phyloP scores from a whole-genome alignment of 2,329 filamentous ascomycete species.

The Paramyrothecium roridum region DNA sequence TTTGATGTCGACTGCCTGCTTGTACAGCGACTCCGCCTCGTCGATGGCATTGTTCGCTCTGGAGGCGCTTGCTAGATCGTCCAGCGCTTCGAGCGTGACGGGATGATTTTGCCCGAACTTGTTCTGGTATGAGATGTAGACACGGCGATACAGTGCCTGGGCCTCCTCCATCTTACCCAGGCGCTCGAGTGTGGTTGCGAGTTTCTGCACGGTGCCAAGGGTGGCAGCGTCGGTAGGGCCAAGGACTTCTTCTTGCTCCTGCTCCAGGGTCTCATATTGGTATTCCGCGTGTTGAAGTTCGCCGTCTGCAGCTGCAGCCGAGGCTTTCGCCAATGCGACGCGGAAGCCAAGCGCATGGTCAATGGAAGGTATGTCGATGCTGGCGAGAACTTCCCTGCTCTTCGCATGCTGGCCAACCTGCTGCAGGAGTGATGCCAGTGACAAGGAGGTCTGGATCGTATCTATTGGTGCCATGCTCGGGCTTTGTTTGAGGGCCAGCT shows the following conservation, averaged over 20 bases:
- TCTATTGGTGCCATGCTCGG: slow-evolving; percentile 11
- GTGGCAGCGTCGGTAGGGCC: slow-evolving; percentile 17
- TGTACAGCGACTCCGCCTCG: slow-evolving; percentile 21
- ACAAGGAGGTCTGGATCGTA: slow-evolving; percentile 15
- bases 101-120: slow-evolving; percentile 19
- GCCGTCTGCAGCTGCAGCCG: slow-evolving; percentile 14
- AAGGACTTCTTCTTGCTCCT: slow-evolving; percentile 16
- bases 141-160: slow-evolving; percentile 14
- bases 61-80: slow-evolving; percentile 19
- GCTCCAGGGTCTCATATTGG: slow-evolving; percentile 16
- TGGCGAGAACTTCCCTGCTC: slow-evolving; percentile 14
- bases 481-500: slow-evolving; percentile 13
- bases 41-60: slow-evolving; percentile 19
- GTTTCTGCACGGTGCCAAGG: slow-evolving; percentile 19
- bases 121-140: slow-evolving; percentile 13
- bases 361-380: slow-evolving; percentile 15
- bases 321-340: slow-evolving; percentile 17
- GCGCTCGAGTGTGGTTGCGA: slow-evolving; percentile 16
- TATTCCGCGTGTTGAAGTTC: slow-evolving; percentile 13
- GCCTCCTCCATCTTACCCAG: slow-evolving; percentile 19
- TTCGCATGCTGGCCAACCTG: slow-evolving; percentile 10
- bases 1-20: slow-evolving; percentile 17
- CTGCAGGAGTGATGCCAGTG: slow-evolving; percentile 15
- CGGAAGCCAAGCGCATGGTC: slow-evolving; percentile 17
- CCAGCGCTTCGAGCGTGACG: slow-evolving; percentile 21